A percentile compares a stretch with the other conserved stretches of the same genome.
These are phyloP conservation scores for Leccinellum albellum DNA, from an alignment of 768 basidiomycete species.

Conservation along the genomic window DNA sequence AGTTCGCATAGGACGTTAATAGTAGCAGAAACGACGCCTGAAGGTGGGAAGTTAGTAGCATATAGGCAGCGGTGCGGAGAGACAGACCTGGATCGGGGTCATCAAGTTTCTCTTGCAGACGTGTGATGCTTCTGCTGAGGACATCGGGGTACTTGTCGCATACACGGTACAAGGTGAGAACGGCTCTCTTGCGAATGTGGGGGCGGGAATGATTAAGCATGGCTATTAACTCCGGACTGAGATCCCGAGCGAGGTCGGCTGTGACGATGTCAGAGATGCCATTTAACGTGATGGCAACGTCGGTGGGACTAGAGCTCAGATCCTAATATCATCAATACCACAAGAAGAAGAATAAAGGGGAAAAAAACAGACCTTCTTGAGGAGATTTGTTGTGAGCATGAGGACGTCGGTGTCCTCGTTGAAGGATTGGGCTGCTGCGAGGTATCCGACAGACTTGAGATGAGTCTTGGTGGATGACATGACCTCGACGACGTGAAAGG, in stretches of 20 bases:
- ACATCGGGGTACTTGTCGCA: slow-evolving; percentile 82
- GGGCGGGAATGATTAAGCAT: slow-evolving; percentile 90
- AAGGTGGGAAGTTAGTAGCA: not conserved
- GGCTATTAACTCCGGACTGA: slow-evolving; percentile 76
- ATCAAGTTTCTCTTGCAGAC: slow-evolving; percentile 77
- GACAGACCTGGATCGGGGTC: slow-evolving; percentile 66
- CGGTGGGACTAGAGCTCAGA: slow-evolving; percentile 69
- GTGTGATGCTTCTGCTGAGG: slow-evolving; percentile 55
- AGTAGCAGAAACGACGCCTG: slow-evolving; percentile 90
- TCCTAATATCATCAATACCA: slow-evolving; percentile 49
- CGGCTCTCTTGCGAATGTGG: slow-evolving; percentile 85
- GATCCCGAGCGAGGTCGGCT: slow-evolving; percentile 85
- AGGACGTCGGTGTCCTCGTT: slow-evolving; percentile 93
- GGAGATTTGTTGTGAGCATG: slow-evolving; percentile 92
- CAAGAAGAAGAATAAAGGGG: not conserved
- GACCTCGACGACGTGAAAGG: slow-evolving; percentile 95
- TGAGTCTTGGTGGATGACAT: slow-evolving; percentile 93
- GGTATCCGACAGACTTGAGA: slow-evolving; percentile 93
- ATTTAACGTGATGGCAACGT: slow-evolving; percentile 72
- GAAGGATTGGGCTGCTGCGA: slow-evolving; percentile 90
- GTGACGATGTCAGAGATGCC: slow-evolving; percentile 84
- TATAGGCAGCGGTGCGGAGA: not conserved
- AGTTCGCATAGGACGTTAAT: slow-evolving; percentile 95
- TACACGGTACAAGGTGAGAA: slow-evolving; percentile 78
- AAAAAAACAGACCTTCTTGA: slow-evolving; percentile 73